Evolutionary conservation across 2,329 filamentous ascomycete genomes (phyloP).

Genomic region (Aspergillus puulaauensis): DNA sequence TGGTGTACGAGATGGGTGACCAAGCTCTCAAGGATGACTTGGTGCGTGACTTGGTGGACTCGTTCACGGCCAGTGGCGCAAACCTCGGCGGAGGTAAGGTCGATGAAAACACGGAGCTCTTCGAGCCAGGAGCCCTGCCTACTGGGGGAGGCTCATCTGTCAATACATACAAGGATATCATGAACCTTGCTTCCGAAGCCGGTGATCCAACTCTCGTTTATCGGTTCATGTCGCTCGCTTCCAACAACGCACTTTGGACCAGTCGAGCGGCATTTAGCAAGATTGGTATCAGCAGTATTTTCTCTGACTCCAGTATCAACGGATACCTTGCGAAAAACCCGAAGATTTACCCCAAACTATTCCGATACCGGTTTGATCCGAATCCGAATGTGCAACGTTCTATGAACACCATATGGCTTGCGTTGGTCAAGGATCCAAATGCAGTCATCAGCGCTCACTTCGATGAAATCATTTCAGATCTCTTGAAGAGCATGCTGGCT

Average conservation of each 20-base stretch:
- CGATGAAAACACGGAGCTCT: constrained; percentile 85
- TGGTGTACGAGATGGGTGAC: constrained; percentile 93
- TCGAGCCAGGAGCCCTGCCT: constrained; percentile 84
- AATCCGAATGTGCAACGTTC: constrained; percentile 89
- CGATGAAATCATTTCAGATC: constrained; percentile 82
- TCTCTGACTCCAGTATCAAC: constrained; percentile 75
- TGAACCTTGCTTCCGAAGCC: constrained; percentile 91
- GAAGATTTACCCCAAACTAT: constrained; percentile 93
- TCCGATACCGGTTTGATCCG: constrained; percentile 90
- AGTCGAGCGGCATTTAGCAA: constrained; percentile 94
- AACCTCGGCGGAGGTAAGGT: constrained; percentile 73
- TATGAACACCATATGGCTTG: constrained; percentile 98
- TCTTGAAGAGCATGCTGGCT: constrained; percentile 75
- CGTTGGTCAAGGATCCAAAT: constrained; percentile 84
- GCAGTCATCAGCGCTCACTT: constrained; percentile 78
- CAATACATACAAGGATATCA: constrained; percentile 96
- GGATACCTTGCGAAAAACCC: constrained; percentile 75
- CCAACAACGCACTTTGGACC: constrained; percentile 95
- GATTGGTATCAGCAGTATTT: constrained; percentile 87
- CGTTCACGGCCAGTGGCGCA: constrained; percentile 69
- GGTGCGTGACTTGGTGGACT: constrained; percentile 81
- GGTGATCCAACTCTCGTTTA: constrained; percentile 96
- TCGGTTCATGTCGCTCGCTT: constrained; percentile 95
- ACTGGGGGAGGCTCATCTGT: constrained; percentile 87
- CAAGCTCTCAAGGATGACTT: constrained; percentile 75